phyloP scores from a whole-genome alignment of 1,284 basidiomycete species.

The Cerioporus squamosus region DNA sequence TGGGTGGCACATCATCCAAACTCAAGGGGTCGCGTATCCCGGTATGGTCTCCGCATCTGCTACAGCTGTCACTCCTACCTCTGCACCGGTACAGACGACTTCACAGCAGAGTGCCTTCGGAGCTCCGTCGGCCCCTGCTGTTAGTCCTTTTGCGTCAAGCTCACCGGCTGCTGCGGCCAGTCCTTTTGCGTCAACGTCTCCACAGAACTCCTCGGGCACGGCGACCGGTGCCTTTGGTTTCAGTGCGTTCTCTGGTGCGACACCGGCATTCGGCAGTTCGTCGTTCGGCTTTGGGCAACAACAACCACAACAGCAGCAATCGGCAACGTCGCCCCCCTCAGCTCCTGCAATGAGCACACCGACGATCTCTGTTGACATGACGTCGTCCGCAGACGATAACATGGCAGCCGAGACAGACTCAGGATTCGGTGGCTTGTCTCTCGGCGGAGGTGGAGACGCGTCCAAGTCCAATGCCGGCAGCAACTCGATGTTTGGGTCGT shows the following conservation, averaged over 20 bases:
- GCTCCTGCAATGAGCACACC: conserved; percentile 19
- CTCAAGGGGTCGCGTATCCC: conserved; percentile 52
- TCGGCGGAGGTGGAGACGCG: conserved; percentile 27
- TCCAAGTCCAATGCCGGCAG: conserved; percentile 21
- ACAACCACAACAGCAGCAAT: conserved; percentile 2
- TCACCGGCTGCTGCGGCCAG: conserved; percentile 1
- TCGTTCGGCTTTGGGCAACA: conserved; percentile 17
- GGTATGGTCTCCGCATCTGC: conserved; percentile 47
- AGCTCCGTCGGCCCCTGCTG: conserved; percentile 1
- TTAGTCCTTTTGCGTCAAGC: conserved; percentile 12
- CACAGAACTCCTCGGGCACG: conserved; percentile 1
- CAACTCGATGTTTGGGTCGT: conserved; percentile 38
- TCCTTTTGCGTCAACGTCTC: conserved; percentile 11
- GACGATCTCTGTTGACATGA: conserved; percentile 42
- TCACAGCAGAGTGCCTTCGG: conserved; percentile 8
- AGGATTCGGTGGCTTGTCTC: conserved; percentile 31
- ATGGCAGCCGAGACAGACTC: conserved; percentile 27
- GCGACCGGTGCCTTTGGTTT: conserved; percentile 9
- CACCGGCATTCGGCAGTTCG: conserved; percentile 27
- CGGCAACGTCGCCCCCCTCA: conserved; percentile 20
- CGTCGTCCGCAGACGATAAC: conserved; percentile 34
- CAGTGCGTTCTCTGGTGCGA: conserved; percentile 28
- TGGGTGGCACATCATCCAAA: conserved; percentile 76
- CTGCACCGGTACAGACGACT: not conserved
- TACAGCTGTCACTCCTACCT: conserved; percentile 22